A percentile compares a stretch with the other conserved stretches of the same genome.
Evolutionary conservation across 306 rosid species (phyloP).

Genomic region (Biancaea sappan): DNA sequence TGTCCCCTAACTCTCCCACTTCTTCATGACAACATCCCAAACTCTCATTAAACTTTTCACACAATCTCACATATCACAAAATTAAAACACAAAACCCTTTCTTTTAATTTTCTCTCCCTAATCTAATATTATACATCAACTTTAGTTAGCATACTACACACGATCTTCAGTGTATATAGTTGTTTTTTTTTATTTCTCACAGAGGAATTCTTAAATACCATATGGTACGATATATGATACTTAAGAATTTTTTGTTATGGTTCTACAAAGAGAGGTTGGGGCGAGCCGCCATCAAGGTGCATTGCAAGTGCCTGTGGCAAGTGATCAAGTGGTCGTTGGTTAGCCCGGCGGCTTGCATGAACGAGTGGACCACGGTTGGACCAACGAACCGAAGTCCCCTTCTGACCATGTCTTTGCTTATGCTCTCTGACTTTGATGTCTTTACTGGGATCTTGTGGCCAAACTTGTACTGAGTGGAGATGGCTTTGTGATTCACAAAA

Average conservation of each 20-base stretch:
- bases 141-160: constrained; percentile 61
- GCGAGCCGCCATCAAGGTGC: constrained; percentile 56
- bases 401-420: constrained; percentile 93
- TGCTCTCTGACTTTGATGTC: constrained; percentile 95
- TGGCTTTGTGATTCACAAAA: constrained; percentile 78
- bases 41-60: constrained; percentile 29
- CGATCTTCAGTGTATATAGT: constrained; percentile 15
- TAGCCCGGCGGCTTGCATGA: constrained; percentile 95
- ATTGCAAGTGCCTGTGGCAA: constrained; percentile 88
- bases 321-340: constrained; percentile 89
- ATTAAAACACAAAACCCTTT: not conserved
- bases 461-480: constrained; percentile 81
- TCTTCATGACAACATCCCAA: constrained; percentile 40
- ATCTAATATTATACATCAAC: constrained; percentile 58
- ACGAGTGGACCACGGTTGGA: constrained; percentile 93
- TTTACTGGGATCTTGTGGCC: constrained; percentile 92
- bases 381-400: constrained; percentile 88
- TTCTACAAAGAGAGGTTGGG: constrained; percentile 40
- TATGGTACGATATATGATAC: not conserved
- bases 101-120: not conserved
- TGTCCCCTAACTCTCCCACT: constrained; percentile 58
- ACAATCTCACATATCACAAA: constrained; percentile 24
- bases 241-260: not conserved
- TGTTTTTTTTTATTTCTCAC: constrained; percentile 13
- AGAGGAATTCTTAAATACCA: not conserved